Evolutionary conservation across 106 monocot genomes (phyloP).

Genomic region (Acorus gramineus): DNA sequence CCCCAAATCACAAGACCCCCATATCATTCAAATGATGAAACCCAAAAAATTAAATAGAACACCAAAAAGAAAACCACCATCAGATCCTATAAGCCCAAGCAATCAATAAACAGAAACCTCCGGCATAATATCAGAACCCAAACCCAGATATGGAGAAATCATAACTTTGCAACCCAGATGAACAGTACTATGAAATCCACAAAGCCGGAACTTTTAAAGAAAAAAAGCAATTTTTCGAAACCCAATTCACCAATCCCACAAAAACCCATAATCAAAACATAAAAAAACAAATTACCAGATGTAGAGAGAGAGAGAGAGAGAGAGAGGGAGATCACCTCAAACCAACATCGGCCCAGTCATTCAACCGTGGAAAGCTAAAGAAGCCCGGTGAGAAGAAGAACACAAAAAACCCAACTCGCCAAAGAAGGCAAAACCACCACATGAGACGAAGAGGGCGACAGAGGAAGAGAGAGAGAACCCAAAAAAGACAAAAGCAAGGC

Average conservation of each 20-base stretch:
- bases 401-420: neutral
- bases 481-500: neutral
- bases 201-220: neutral
- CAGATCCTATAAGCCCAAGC: neutral
- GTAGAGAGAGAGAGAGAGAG: too few species aligned
- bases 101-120: neutral
- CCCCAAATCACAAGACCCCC: too few species aligned
- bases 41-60: too few species aligned
- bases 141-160: neutral
- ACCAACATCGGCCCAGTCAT: too few species aligned
- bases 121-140: conserved; percentile 3
- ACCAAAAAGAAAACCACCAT: too few species aligned
- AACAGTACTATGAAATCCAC: conserved; percentile 1
- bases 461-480: neutral
- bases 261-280: too few species aligned
- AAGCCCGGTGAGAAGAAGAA: neutral
- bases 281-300: too few species aligned
- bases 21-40: too few species aligned
- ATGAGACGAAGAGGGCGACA: neutral
- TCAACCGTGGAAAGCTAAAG: neutral
- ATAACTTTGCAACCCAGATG: too few species aligned
- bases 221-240: too few species aligned
- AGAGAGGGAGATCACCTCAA: too few species aligned
- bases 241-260: too few species aligned
- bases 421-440: neutral